A percentile compares a stretch with the other conserved stretches of the same genome.
Evolutionary conservation across 2,329 filamentous ascomycete genomes (phyloP).

Genomic region (Exophiala sp.): DNA sequence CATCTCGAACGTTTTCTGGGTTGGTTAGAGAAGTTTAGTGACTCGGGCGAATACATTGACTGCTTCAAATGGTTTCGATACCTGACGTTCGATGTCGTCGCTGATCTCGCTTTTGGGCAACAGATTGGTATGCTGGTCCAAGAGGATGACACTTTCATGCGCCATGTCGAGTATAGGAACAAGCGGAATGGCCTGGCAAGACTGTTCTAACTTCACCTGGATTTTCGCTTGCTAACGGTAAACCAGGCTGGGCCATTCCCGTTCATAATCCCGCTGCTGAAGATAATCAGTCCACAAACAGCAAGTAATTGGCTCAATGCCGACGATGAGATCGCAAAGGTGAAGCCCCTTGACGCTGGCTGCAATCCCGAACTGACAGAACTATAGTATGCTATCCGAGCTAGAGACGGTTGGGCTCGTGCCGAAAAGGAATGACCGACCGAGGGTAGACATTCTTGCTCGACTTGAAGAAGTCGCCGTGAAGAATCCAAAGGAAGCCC

Average conservation of each 20-base stretch:
- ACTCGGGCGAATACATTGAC: conserved; percentile 25
- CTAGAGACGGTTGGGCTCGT: not conserved
- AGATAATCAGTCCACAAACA: not conserved
- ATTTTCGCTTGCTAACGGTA: not conserved
- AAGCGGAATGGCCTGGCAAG: conserved; percentile 6
- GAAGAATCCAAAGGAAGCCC: conserved; percentile 1
- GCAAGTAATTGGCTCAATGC: conserved; percentile 2
- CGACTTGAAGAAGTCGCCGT: not conserved
- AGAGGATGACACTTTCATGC: conserved; percentile 5
- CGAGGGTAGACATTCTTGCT: conserved; percentile 3
- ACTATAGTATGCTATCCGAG: conserved; percentile 5
- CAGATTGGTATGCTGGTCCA: conserved; percentile 3
- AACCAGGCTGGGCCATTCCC: conserved; percentile 4
- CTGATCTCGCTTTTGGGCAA: conserved; percentile 53
- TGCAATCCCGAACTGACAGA: not conserved
- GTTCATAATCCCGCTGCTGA: not conserved
- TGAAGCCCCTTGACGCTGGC: not conserved
- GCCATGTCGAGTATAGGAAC: not conserved
- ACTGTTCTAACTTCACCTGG: not conserved
- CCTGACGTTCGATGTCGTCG: conserved; percentile 54
- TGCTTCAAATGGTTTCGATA: conserved; percentile 52
- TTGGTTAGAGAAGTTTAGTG: conserved; percentile 21
- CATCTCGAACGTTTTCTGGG: conserved; percentile 29
- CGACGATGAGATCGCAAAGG: conserved; percentile 7
- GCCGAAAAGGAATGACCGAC: not conserved